phyloP scores from a whole-genome alignment of 1,284 basidiomycete genomes.

The Meira nashicola region DNA sequence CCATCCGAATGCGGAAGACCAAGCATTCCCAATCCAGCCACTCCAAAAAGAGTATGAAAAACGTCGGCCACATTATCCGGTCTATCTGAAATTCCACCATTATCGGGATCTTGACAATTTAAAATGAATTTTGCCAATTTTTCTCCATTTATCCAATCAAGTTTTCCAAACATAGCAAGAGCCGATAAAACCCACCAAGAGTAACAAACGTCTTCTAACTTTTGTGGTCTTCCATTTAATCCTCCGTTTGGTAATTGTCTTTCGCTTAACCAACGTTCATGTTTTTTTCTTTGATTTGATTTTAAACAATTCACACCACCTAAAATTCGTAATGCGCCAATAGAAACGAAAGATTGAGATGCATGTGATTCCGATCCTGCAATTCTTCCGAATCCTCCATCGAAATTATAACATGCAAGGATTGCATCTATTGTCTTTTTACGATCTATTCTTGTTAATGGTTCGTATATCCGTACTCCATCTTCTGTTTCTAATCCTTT shows the following conservation, averaged over 20 bases:
- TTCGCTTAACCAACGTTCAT: constrained; percentile 89
- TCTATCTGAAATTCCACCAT: constrained; percentile 87
- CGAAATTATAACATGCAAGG: constrained; percentile 77
- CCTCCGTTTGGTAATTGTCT: constrained; percentile 88
- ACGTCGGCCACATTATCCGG: constrained; percentile 92
- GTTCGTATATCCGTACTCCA: not conserved
- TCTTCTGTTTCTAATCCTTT: not conserved
- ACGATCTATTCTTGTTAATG: constrained; percentile 52
- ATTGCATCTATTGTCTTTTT: constrained; percentile 69
- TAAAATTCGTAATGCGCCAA: constrained; percentile 79
- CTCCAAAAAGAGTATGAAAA: constrained; percentile 89
- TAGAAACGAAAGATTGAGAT: constrained; percentile 84
- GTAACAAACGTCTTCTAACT: constrained; percentile 98
- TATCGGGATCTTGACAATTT: constrained; percentile 83
- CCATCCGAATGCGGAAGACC: not conserved
- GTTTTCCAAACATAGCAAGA: constrained; percentile 74
- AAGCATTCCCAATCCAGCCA: constrained; percentile 62
- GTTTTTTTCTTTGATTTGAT: constrained; percentile 53
- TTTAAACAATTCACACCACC: constrained; percentile 63
- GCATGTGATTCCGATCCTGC: constrained; percentile 88
- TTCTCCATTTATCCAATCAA: constrained; percentile 84
- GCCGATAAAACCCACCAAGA: constrained; percentile 93
- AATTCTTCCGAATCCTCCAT: constrained; percentile 83
- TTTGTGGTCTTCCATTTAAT: constrained; percentile 90
- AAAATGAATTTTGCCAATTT: constrained; percentile 78